Base-by-base conservation (phyloP, 2,329 filamentous ascomycete genomes). In the Botrytis sinoallii region DNA sequence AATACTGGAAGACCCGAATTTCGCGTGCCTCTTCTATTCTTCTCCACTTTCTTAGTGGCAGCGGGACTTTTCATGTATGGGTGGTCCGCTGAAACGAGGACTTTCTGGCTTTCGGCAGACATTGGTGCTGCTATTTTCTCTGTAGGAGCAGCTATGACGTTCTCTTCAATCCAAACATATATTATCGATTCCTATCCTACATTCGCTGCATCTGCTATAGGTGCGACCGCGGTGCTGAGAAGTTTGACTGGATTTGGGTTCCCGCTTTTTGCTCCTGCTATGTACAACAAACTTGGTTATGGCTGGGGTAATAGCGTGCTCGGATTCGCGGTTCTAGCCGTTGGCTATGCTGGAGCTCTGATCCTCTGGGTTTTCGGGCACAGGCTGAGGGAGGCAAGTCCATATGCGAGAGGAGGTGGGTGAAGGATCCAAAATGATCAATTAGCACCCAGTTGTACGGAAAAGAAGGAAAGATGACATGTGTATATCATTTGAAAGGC, bases 51-150 rank as follows among this genome's bases (percentile, higher is more conserved):
- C 0, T 75, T 90, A 1, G 57, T 90, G 0, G 89, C 89, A 0
- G 82, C 90, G 16, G 85, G 86, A 1, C 82, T 90, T 0, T 84
- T 89, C 75, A 83, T 85, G 79, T 90, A 89, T 77, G 88, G 88
- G 55, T 90, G 87, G 88, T 83, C 84, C 1, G 87, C 86, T 0
- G 82, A 88, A 67, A 82, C 83, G 44, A 78, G 84, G 6, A 80
- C 83, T 1, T 85, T 87, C 76, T 90, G 86, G 86, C 86, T 89
- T 64, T 81, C 87, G 25, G 87, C 88, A 0, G 87, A 89, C 71
- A 85, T 89, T 64, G 88, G 88, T 4, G 85, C 85, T 2, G 78
- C 79, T 0, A 82, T 88, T 32, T 85, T 89, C 72, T 85, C 85
- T 0, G 79, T 84, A 4, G 87, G 87, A 3, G 84, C 85, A 14